phyloP scores from a whole-genome alignment of 2,329 filamentous ascomycete genomes.

The Colletotrichum ledebouriae region DNA sequence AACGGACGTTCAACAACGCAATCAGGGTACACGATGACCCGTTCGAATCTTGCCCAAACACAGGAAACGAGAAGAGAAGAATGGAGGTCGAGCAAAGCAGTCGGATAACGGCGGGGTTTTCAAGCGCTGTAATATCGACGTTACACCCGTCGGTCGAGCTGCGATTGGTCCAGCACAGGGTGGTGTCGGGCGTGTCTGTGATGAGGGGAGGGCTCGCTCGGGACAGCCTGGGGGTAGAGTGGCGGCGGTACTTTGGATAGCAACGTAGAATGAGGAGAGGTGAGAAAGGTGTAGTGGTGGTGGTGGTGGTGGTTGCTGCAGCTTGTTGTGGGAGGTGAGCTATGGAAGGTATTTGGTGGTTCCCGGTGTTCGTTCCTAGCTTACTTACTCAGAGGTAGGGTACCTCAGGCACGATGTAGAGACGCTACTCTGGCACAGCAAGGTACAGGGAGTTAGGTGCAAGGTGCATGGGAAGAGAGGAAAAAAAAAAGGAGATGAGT shows the following conservation, averaged over 20 bases:
- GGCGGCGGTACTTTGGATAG: neutral
- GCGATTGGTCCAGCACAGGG: constrained; percentile 15
- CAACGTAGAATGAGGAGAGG: neutral
- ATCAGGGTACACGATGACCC: neutral
- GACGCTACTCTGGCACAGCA: neutral
- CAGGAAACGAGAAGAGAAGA: constrained; percentile 10
- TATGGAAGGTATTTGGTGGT: constrained; percentile 5
- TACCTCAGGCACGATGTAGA: neutral
- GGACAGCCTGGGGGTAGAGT: neutral
- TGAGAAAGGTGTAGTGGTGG: constrained; percentile 3
- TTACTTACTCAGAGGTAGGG: neutral
- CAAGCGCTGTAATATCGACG: constrained; percentile 15
- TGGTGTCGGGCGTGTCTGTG: constrained; percentile 12
- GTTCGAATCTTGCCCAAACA: constrained; percentile 5
- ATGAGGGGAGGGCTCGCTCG: neutral
- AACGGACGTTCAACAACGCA: neutral
- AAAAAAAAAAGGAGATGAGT: neutral
- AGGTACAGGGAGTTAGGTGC: neutral
- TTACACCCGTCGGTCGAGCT: constrained; percentile 16
- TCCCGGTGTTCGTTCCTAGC: neutral
- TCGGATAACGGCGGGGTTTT: constrained; percentile 5
- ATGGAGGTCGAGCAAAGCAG: neutral
- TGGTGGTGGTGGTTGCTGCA: neutral
- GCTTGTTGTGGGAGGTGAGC: constrained; percentile 5
- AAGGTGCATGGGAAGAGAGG: neutral